These are phyloP conservation scores for Pogostemon cablin DNA, from an alignment of 257 asterid genomes.

Conservation along the genomic window DNA sequence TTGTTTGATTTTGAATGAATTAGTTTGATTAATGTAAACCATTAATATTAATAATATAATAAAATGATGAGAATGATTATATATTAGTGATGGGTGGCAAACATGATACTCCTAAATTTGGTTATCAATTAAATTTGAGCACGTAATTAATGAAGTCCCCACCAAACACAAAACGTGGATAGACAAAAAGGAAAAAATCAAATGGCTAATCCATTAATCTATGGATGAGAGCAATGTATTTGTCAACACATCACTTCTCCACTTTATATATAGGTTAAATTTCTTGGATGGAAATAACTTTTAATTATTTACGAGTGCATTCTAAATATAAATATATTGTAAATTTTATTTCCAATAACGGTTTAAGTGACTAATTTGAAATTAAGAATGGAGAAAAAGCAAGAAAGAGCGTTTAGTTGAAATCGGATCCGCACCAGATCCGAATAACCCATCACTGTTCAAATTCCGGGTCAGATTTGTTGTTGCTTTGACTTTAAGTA, in stretches of 20 bases:
- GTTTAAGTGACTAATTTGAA: not conserved
- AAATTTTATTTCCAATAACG: not conserved
- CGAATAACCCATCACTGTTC: no score
- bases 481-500: no score
- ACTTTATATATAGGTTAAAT: slow-evolving; percentile 5
- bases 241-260: slow-evolving; percentile 7
- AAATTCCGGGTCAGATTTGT: no score
- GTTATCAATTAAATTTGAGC: slow-evolving; percentile 4
- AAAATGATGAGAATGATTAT: no score
- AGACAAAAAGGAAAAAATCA: slow-evolving; percentile 19
- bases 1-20: no score
- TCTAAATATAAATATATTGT: not conserved
- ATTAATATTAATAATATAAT: no score
- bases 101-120: slow-evolving; percentile 2
- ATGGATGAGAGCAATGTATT: slow-evolving; percentile 25
- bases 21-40: no score
- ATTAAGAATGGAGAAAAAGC: no score
- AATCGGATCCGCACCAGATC: no score
- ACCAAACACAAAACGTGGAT: slow-evolving; percentile 16
- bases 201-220: slow-evolving; percentile 4
- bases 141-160: slow-evolving; percentile 31
- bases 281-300: not conserved
- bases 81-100: slow-evolving; percentile 16
- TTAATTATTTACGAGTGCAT: no score
- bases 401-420: no score